These are phyloP conservation scores for Mycena sp. DNA, from an alignment of 1,284 basidiomycete genomes.

Conservation along the genomic window DNA sequence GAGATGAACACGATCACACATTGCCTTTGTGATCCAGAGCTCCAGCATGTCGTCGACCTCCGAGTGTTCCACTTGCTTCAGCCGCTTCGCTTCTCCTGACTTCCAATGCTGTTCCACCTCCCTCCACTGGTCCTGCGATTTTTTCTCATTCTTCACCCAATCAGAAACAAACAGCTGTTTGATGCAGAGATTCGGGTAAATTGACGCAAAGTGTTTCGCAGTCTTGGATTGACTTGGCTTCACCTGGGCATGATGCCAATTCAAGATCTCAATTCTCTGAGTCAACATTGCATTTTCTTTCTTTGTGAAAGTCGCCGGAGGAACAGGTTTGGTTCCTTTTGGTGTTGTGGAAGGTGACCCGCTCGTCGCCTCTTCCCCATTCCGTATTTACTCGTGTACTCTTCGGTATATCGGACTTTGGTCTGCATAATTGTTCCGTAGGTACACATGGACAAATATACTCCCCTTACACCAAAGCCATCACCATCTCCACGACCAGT, in stretches of 20 bases:
- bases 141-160: slow-evolving; percentile 37
- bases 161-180: slow-evolving; percentile 32
- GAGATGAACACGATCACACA: slow-evolving; percentile 16
- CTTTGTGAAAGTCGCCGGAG: too few species aligned
- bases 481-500: too few species aligned
- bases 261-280: slow-evolving; percentile 38
- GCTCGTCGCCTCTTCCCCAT: too few species aligned
- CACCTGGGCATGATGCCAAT: slow-evolving; percentile 37
- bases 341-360: too few species aligned
- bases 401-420: too few species aligned
- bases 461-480: too few species aligned
- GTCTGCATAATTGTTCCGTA: too few species aligned
- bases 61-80: background rate
- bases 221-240: slow-evolving; percentile 33
- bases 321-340: too few species aligned
- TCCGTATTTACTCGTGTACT: too few species aligned
- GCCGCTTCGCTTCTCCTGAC: background rate
- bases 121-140: slow-evolving; percentile 28
- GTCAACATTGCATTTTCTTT: background rate
- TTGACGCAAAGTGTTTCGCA: slow-evolving; percentile 32
- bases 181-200: slow-evolving; percentile 35
- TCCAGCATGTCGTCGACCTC: background rate
- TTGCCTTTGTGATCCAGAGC: background rate
- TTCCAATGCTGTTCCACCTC: background rate
- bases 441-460: too few species aligned